Base-by-base conservation (phyloP, 768 basidiomycete species). In the Tylopilus cervinicoccineus region DNA sequence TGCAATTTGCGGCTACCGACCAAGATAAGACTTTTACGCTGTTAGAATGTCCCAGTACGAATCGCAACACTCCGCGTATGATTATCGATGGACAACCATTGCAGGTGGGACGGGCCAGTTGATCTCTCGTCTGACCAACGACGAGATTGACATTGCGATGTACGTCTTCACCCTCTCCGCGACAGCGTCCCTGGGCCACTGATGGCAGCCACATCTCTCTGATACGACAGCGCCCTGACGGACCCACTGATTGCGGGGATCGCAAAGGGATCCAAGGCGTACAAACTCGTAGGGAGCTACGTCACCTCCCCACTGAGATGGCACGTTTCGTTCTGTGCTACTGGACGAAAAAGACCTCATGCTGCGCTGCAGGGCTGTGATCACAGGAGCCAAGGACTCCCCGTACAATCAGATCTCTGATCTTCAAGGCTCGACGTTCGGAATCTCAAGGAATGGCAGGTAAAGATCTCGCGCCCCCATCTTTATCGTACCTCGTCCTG, bases 241-340 rank as follows among this genome's bases (percentile, higher is more conserved):
- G 94, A 95, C 60, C 79, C 89, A 0, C 71, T 97, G 26, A 91
- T 96, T 53, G 88, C 92, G 42, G 94, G 94, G 0, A 89, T 96
- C 46, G 92, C 91, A 7, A 93, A 93, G 47, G 91, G 93, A 1
- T 88, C 87, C 0, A 76, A 78, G 44, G 80, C 86, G 7, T 99
- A 96, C 70, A 93, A 88, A 65, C 83, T 97, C 16, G 83, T 95
- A 4, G 93, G 95, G 7, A 89, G 88, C 61, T 97, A 91, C 63
- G 93, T 97, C 39, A 80, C 79, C 1, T 89, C 90, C 5, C 89
- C 93, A 2, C 71, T 97, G 36, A 86, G 90, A 71, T 97, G 92
- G 93, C 83, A 52, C 42, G 72, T 57, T 32, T 32, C 43, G n/a
- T 42, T 27, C 31, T 36, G 13, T 12, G 22, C 34, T 12, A 12